A percentile compares a stretch with the other conserved stretches of the same genome.
Conservation (phyloP, 805 yeast genomes). For the Starmerella bombicola region DNA sequence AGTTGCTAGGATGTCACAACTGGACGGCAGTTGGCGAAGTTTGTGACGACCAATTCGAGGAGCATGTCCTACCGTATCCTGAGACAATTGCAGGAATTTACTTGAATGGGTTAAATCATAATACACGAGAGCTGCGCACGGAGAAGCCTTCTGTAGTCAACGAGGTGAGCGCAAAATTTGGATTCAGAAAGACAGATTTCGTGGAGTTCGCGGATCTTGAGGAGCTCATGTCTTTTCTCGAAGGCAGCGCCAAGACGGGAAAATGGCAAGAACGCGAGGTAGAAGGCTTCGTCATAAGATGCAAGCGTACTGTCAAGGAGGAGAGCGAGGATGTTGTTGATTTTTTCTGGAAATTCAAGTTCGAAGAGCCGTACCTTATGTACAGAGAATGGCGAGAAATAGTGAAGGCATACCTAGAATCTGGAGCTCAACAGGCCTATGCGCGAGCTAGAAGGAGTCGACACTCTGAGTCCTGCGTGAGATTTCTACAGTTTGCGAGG, state of each 20-base stretch:
- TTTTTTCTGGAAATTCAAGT: constrained; percentile 83
- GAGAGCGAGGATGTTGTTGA: constrained; percentile 26
- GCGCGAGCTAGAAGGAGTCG: constrained; percentile 26
- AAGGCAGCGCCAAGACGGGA: constrained; percentile 58
- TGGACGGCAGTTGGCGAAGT: constrained; percentile 83
- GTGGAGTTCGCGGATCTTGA: constrained; percentile 32
- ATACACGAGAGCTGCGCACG: constrained; percentile 52
- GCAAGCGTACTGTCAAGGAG: constrained; percentile 28
- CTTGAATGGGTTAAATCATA: constrained; percentile 75
- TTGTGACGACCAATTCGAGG: constrained; percentile 89
- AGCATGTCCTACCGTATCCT: constrained; percentile 71
- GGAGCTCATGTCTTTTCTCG: constrained; percentile 40
- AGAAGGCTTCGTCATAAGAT: constrained; percentile 89
- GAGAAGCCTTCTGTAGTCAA: constrained; percentile 48
- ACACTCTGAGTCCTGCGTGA: constrained; percentile 49
- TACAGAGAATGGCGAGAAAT: constrained; percentile 86
- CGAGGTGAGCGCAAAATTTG: constrained; percentile 51
- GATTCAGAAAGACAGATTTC: constrained; percentile 48
- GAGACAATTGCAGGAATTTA: constrained; percentile 66
- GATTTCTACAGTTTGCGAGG: constrained; percentile 55
- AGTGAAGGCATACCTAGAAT: constrained; percentile 35
- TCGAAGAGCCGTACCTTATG: constrained; percentile 87
- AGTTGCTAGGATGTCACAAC: constrained; percentile 37
- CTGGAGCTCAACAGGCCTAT: constrained; percentile 23
- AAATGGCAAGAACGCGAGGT: constrained; percentile 38